Evolutionary conservation across 768 basidiomycete species (phyloP), one percentile per base, ranked within the genome.

Genomic region (Brasilioporus rufonigricans): DNA sequence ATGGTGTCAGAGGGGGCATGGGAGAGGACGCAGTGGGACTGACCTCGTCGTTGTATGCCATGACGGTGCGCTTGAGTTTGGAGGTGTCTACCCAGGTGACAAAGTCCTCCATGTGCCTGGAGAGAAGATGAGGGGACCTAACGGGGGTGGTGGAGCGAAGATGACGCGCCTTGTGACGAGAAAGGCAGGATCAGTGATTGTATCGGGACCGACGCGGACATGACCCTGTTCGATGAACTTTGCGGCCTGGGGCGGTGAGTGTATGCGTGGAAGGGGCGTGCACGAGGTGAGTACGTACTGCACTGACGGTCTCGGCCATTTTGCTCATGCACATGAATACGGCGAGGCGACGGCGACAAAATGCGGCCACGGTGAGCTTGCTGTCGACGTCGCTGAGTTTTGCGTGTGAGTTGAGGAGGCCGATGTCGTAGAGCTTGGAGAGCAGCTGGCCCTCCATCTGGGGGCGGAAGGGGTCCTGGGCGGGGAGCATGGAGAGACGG

Each of bases 31-130:
- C 10, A 18, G 54, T n/a, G 54, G 32, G 18, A 66, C 77, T 32
- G 50, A 91, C 91, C 84, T 97, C 88, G 74, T 97, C 95, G 69
- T 99, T 99, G 80, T 99, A 99, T 56, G 78, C 74, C 89, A 94
- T 88, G 73, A 98, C 85, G 0, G 92, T 94, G 51, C 96, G 81
- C 84, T 96, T 98, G 68, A 98, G 82, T 70, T 96, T 96, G 61
- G 92, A 95, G 24, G 93, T 93, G 68, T 98, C 95, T 21, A 98
- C 95, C 97, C 97, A 99, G 33, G 97, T 99, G 43, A 98, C 93
- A 73, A 95, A 99, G 79, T 99, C 97, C 67, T 98, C 94, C 94
- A 97, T 95, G 61, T 93, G 90, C 64, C 96, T 91, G 54, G 23
- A 26, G 32, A 21, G 31, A 44, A 38, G 35, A 23, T 59, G 45